Conservation (phyloP, 1,284 basidiomycete genomes). For the Sphaerobolus stellatus region DNA sequence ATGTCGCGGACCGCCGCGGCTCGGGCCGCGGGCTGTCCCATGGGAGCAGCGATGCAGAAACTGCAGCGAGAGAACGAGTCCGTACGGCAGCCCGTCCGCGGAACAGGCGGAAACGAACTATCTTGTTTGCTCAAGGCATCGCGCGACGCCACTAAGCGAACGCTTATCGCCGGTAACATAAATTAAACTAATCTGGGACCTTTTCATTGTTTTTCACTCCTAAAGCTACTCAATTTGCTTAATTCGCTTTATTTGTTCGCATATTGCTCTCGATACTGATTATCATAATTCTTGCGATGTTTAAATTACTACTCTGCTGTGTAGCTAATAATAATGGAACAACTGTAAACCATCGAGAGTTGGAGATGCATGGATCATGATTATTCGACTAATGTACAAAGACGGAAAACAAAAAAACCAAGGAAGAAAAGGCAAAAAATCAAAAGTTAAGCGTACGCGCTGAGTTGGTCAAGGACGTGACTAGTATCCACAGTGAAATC, state of each 20-base stretch:
- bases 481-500: slow-evolving; percentile 74
- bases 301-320: neutral
- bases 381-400: no score
- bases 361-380: no score
- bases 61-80: slow-evolving; percentile 40
- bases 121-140: slow-evolving; percentile 82
- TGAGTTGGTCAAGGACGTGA: slow-evolving; percentile 56
- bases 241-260: neutral
- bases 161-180: slow-evolving; percentile 37
- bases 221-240: neutral
- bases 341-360: no score
- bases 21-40: slow-evolving; percentile 47
- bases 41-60: slow-evolving; percentile 53
- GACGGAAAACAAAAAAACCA: neutral
- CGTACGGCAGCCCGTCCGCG: slow-evolving; percentile 52
- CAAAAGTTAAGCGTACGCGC: neutral
- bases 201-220: neutral
- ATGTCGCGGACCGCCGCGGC: slow-evolving; percentile 62
- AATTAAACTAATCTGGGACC: slow-evolving; percentile 32
- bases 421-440: neutral
- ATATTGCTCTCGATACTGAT: neutral
- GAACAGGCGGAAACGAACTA: slow-evolving; percentile 87
- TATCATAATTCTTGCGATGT: neutral
- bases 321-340: neutral
- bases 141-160: slow-evolving; percentile 80